Evolutionary conservation across 2,329 filamentous ascomycete genomes (phyloP), one percentile per base, ranked within the genome.

Genomic region (Trichoderma sp.): DNA sequence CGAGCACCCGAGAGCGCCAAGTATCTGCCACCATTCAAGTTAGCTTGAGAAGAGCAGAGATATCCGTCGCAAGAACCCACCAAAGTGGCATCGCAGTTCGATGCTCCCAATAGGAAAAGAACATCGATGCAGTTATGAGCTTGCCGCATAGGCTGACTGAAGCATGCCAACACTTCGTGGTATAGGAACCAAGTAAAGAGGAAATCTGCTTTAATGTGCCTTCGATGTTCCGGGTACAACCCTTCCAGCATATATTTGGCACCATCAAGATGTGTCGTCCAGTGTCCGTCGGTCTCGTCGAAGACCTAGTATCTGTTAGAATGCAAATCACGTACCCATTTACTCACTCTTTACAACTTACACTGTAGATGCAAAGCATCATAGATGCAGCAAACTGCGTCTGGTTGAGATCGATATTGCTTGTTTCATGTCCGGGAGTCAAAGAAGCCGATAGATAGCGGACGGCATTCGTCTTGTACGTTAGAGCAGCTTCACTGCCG

Each of bases 291-390:
- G 0, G 78, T 81, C 66, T 84, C 83, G 71, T 86, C 84, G 74
- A 86, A 86, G 13, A 86, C 84, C 84, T 85, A 58, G 20, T 11
- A 11, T 34, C 57, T 2, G 17, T 70, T 47, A 70, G 59, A 17
- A 39, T 11, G 47, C 43, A 34, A 32, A 70, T 32, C 8, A 53
- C 6, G 7, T 8, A 20, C 12, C 50, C 2, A 7, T 3, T 13
- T 8, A 32, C 9, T 23, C 6, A 1, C 5, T 4, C n/a, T 32
- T 34, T 11, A 12, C 9, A 17, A 50, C 58, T 76, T 73, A 85
- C 84, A 75, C 83, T 85, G 71, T 85, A 85, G 17, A 86, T 84
- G 67, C 84, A 85, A 7, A 86, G 79, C 84, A 86, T 85, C 84
- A 86, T 84, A 8, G 82, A 85, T 13, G 83, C 81, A 15, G 84